These are phyloP conservation scores for Yamadazyma laniorum DNA, from an alignment of 805 yeast species.

Conservation along the genomic window DNA sequence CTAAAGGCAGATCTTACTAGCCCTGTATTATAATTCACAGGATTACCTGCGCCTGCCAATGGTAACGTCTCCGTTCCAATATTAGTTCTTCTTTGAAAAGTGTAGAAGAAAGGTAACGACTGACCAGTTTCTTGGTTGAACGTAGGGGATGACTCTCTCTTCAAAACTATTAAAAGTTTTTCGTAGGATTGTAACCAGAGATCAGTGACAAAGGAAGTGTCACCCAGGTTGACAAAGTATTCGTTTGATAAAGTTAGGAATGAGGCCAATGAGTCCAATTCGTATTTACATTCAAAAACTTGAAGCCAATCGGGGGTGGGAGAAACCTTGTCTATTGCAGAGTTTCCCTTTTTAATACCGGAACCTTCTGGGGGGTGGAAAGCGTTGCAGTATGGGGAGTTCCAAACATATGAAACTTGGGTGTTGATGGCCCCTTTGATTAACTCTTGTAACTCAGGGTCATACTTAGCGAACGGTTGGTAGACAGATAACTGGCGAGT, in stretches of 20 bases:
- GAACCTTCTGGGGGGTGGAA: slow-evolving; percentile 77
- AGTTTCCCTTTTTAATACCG: slow-evolving; percentile 45
- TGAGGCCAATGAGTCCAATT: slow-evolving; percentile 81
- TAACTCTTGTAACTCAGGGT: slow-evolving; percentile 47
- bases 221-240: slow-evolving; percentile 55
- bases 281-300: slow-evolving; percentile 89
- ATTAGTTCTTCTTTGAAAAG: slow-evolving; percentile 71
- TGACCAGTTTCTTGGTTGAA: slow-evolving; percentile 50
- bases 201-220: slow-evolving; percentile 44
- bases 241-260: slow-evolving; percentile 74
- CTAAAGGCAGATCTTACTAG: slow-evolving; percentile 79
- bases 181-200: slow-evolving; percentile 61
- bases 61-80: slow-evolving; percentile 81
- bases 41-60: slow-evolving; percentile 78
- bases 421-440: slow-evolving; percentile 78
- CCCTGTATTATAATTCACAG: slow-evolving; percentile 69
- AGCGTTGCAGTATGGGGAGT: slow-evolving; percentile 84
- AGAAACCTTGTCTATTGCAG: slow-evolving; percentile 60
- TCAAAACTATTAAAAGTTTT: slow-evolving; percentile 49
- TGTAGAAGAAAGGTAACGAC: slow-evolving; percentile 51
- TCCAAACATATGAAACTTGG: slow-evolving; percentile 62
- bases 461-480: slow-evolving; percentile 56
- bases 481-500: slow-evolving; percentile 80
- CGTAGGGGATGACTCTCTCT: slow-evolving; percentile 61
- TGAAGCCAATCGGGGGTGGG: slow-evolving; percentile 69